Base-by-base conservation (phyloP, 306 rosid genomes). In the Prosopis cineraria region DNA sequence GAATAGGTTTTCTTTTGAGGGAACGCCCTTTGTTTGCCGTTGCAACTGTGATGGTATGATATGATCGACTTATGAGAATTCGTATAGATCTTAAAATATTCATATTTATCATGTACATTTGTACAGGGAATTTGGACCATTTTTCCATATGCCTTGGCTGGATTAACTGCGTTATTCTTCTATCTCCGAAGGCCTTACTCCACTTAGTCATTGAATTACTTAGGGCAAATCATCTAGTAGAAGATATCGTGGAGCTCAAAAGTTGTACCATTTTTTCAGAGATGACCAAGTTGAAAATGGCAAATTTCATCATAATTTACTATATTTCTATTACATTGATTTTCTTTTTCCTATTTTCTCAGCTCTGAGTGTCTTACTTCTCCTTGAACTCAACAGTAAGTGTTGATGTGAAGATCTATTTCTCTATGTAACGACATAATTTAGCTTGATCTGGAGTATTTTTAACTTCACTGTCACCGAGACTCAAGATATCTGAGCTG, bases 401-500 rank as follows among this genome's bases (percentile, higher is more conserved):
- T 34, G 45, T 22, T 13, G 16, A 31, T 31, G 12, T 11, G 43
- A 58, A 44, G n/a, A 20, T 20, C 3, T 19, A 10, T 12, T 33
- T 67, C 10, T 34, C 48, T 71, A 10, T 19, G 72, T 37, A 45
- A 56, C 33, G 40, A 45, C 36, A 43, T 70, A 79, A 50, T 63
- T 78, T 25, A 17, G 41, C 20, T 55, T 50, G 44, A 11, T 31
- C 43, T 29, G 29, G 31, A 24, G 27, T 36, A 59, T 30, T 31
- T 36, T 43, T 31, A 74, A 60, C 48, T 79, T 76, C 78, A 55
- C 34, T 80, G 33, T 67, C 75, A 86, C 81, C 68, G 73, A 34
- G 90, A 76, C 44, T 90, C 90, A 5, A 90, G 92, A 83, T 88
- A 89, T 33, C 85, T 81, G 59, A 92, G 90, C 72, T 94, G 98